A percentile compares a stretch with the other conserved stretches of the same genome.
Conservation (phyloP, 2,329 filamentous ascomycete species). For the Phaeosphaeriaceae sp. region DNA sequence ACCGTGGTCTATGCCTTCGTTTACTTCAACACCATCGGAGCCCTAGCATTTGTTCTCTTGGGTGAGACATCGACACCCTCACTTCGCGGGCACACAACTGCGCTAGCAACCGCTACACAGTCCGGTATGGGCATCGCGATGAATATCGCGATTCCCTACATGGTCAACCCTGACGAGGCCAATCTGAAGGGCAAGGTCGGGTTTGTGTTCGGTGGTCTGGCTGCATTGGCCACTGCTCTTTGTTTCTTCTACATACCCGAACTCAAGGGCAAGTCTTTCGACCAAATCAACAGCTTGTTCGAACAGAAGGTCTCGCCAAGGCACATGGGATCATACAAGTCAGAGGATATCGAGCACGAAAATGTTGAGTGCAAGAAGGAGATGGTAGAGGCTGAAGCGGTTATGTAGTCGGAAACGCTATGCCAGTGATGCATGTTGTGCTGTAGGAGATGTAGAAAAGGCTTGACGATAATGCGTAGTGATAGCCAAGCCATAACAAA, state of each 20-base stretch:
- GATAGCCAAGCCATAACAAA: no score
- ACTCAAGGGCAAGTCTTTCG: conserved; percentile 46
- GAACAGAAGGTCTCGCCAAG: conserved; percentile 37
- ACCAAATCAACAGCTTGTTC: conserved; percentile 50
- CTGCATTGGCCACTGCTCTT: conserved; percentile 39
- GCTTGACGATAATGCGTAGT: no score
- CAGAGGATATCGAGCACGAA: no score
- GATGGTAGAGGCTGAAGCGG: no score
- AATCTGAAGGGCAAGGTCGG: conserved; percentile 50
- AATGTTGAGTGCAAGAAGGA: no score
- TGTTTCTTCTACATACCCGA: conserved; percentile 49
- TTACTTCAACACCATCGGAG: conserved; percentile 85
- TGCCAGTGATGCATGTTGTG: no score
- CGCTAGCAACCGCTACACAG: conserved; percentile 65
- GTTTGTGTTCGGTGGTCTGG: conserved; percentile 48
- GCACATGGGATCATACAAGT: conserved; percentile 7
- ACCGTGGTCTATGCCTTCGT: conserved; percentile 59
- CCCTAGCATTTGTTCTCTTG: conserved; percentile 85
- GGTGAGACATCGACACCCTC: conserved; percentile 80
- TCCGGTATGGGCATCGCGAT: conserved; percentile 43
- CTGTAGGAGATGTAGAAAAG: no score
- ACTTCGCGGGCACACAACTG: conserved; percentile 86
- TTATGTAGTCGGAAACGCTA: no score
- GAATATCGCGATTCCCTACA: conserved; percentile 47
- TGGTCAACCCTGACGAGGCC: conserved; percentile 50